These are phyloP conservation scores for Fusarium sp. DNA, from an alignment of 2,329 filamentous ascomycete genomes.

Conservation along the genomic window DNA sequence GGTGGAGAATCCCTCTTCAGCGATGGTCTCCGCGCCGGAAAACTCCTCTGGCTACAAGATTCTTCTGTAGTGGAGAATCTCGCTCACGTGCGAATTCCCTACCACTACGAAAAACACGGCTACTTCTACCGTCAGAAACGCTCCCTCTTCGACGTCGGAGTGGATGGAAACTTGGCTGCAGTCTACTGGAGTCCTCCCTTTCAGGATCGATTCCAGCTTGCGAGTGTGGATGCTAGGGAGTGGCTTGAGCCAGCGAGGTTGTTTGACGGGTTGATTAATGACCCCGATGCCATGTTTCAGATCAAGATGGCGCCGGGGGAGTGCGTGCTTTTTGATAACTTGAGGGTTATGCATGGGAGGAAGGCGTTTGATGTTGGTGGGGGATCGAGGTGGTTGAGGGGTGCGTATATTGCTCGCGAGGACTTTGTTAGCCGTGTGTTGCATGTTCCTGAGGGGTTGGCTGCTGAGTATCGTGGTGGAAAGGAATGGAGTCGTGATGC, in stretches of 20 bases:
- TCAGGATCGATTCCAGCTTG: constrained; percentile 64
- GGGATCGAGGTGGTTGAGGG: constrained; percentile 84
- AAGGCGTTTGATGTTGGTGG: constrained; percentile 73
- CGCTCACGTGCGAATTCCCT: constrained; percentile 60
- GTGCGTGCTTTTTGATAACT: constrained; percentile 93
- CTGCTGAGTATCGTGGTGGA: constrained; percentile 37
- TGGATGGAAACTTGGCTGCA: constrained; percentile 38
- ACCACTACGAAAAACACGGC: constrained; percentile 75
- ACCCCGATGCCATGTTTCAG: constrained; percentile 70
- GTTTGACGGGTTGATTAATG: constrained; percentile 71
- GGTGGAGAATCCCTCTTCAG: constrained; percentile 91
- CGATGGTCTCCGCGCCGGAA: constrained; percentile 74
- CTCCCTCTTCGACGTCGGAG: constrained; percentile 59
- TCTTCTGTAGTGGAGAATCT: constrained; percentile 51
- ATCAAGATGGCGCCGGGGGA: constrained; percentile 82
- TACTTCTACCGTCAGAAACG: constrained; percentile 70
- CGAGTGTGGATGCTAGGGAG: constrained; percentile 33
- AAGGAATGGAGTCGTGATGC: constrained; percentile 38
- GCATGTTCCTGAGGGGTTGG: constrained; percentile 43
- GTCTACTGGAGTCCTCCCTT: constrained; percentile 82
- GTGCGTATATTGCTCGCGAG: constrained; percentile 77
- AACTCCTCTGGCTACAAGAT: constrained; percentile 46
- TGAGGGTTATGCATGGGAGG: constrained; percentile 85
- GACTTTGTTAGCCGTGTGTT: constrained; percentile 54
- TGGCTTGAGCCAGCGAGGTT: constrained; percentile 62